Percentiles rank a stretch among this genome's conserved stretches.
These are phyloP conservation scores for Scutellaria barbata DNA, from an alignment of 257 asterid genomes.

Conservation along the genomic window DNA sequence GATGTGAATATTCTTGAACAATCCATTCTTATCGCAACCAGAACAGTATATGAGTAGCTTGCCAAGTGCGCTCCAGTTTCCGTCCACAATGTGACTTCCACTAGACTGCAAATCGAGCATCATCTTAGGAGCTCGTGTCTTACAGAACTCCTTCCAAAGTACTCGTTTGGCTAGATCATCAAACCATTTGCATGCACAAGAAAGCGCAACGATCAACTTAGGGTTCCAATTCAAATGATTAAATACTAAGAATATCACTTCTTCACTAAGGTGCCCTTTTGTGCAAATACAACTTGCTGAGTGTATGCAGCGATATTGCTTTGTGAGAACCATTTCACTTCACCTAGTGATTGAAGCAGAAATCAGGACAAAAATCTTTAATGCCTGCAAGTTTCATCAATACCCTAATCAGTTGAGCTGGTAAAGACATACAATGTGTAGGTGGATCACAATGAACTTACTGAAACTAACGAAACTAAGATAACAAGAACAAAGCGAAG, in stretches of 20 bases:
- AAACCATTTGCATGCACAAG: constrained; percentile 94
- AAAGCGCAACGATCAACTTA: constrained; percentile 69
- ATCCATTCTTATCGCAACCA: constrained; percentile 75
- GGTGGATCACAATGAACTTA: not conserved
- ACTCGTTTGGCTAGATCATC: constrained; percentile 91
- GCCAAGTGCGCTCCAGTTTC: constrained; percentile 98
- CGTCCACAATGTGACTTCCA: constrained; percentile 89
- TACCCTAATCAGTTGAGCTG: not conserved
- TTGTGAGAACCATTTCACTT: constrained; percentile 59
- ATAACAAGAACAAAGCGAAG: not conserved
- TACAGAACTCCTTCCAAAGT: constrained; percentile 96
- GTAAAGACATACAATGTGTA: not conserved
- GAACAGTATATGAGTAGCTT: constrained; percentile 84
- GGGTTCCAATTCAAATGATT: constrained; percentile 90
- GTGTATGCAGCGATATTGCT: constrained; percentile 92
- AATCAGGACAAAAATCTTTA: not conserved
- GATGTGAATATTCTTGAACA: constrained; percentile 63
- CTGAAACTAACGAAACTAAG: not conserved
- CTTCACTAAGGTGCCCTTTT: constrained; percentile 87
- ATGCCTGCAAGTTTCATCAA: too few relatives aligned
- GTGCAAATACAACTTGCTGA: constrained; percentile 87
- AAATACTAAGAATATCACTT: constrained; percentile 78
- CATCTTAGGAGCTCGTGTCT: constrained; percentile 95
- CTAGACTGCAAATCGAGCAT: constrained; percentile 86
- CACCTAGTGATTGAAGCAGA: constrained; percentile 42